Evolutionary conservation across 2,329 filamentous ascomycete genomes (phyloP), one percentile per base, ranked within the genome.

Genomic region (Aspergillus hiratsukae): DNA sequence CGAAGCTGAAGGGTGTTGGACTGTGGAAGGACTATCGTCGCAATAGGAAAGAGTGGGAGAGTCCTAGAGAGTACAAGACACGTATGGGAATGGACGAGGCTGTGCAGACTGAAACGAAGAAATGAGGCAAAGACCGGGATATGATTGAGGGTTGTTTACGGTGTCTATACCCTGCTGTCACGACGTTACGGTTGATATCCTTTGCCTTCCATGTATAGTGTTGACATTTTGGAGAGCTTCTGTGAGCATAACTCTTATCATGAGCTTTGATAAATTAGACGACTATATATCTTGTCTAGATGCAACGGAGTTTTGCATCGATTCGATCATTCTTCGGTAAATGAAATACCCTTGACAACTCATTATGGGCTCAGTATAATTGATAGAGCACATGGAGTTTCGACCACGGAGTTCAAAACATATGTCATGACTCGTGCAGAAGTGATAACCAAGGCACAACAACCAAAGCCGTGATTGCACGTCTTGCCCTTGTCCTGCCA

Each of bases 31-130:
- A 64, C 41, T 69, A 67, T 49, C 80, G 82, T 31, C 83, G 83
- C 58, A 77, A 64, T 58, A 67, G 68, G 46, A 80, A 79, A 61
- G 75, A 80, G 58, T 87, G 87, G 69, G 92, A 97, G 78, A 96
- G 87, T 71, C 94, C 94, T 8, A 84, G 91, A 64, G 87, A 90
- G 58, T 99, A 90, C 75, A 99, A 99, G 79, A 87, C 69, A 51
- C 75, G 83, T 57, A 81, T 82, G 68, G 69, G 72, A 6, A 68
- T 74, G 63, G 69, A 78, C 58, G 73, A 65, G 52, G 59, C 57
- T 25, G 55, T 35, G 37, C 64, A 65, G n/a, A 61, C 59, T 23
- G 54, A 35, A 49, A 54, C 49, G 23, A 61, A 60, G 48, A 55
- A 50, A n/a, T 59, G 55, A 51, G 27, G 43, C 14, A 23, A 35